Base-by-base conservation (phyloP, 345 rosid genomes). In the Litchi chinensis region DNA sequence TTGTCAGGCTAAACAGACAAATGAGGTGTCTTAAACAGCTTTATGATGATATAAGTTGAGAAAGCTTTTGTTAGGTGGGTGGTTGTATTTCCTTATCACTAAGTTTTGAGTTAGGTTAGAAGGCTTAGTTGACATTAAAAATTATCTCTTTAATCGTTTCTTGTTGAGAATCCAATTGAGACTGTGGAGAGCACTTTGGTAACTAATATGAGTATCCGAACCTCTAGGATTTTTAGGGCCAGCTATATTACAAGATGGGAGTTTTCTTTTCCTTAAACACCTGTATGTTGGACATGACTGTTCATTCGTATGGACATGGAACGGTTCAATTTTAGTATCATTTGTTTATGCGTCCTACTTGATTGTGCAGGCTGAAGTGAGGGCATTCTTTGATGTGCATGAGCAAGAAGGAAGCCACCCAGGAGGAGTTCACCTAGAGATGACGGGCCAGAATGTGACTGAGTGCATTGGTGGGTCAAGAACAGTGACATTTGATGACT, bases 331-430 rank as follows among this genome's bases (percentile, higher is more conserved):
- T 75, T 26, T 8, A 5, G 4, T 28, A 12, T 40, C 6, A 74
- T 19, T n/a, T 8, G 40, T 32, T 3, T 57, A 77, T 0, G n/a
- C 10, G 16, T 59, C 10, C 54, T 37, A 9, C 32, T 70, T 22
- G 39, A 39, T 77, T 24, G 32, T 63, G 12, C 83, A 90, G 95
- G 92, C 90, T 46, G 92, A 91, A 80, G 87, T 90, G 79, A 88
- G 87, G 82, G 93, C 95, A 19, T 88, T 91, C 86, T 91, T 88
- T 48, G 91, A 89, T 70, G 95, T 91, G 82, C 93, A 88, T 57
- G 93, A 91, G 79, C 92, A 88, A 90, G 91, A 88, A 83, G 95
- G 92, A 12, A 91, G 95, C 82, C 92, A 86, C 78, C 95, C 93
- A 0, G 95, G 93, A 84, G 93, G 93, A 9, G 83, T 87, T 73